Base-by-base conservation (phyloP, 2,329 filamentous ascomycete genomes). In the Penicillium aurantiogriseum region DNA sequence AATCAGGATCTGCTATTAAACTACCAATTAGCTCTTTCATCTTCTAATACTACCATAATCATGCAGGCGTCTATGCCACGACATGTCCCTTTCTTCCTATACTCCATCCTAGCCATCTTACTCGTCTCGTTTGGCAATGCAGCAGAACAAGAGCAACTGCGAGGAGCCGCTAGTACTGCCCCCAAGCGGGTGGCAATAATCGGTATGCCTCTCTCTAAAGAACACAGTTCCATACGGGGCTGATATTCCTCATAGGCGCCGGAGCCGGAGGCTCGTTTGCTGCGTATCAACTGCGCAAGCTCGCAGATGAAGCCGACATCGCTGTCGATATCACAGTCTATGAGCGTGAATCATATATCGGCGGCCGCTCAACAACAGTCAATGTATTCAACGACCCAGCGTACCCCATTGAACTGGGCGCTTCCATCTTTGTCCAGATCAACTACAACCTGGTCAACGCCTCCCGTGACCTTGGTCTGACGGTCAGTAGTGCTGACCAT, bases 181-280 rank as follows among this genome's bases (percentile, higher is more conserved):
- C 61, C 69, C 1, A 74, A 71, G 48, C 64, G 68, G 51, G 70
- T 76, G 19, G 73, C 73, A 55, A 59, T 76, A 44, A 71, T 76
- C 49, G 73, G 73, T 74, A 65, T 48, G 64, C 46, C 51, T 27
- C 33, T 38, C n/a, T 19, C 19, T 23, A 33, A 8, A 36, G 15
- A 39, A n/a, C 13, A 23, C 35, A 33, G n/a, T 36, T 27, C 15
- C 13, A 27, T 43, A 21, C 15, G 35, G 11, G 33, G 35, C 44
- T 54, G 39, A 63, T 33, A 23, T 27, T 10, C 23, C 29, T 9
- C 36, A 36, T 61, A 96, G 93, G 94, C 60, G 93, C 93, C 65
- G 94, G 94, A 46, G 88, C 94, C 43, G 93, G 86, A 31, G 94
- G 94, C 31, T 86, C 94, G 5, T 96, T 92, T 2, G 81, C 92